Conservation (phyloP, 78 protist genomes). For the Monosiga brevicollis region DNA sequence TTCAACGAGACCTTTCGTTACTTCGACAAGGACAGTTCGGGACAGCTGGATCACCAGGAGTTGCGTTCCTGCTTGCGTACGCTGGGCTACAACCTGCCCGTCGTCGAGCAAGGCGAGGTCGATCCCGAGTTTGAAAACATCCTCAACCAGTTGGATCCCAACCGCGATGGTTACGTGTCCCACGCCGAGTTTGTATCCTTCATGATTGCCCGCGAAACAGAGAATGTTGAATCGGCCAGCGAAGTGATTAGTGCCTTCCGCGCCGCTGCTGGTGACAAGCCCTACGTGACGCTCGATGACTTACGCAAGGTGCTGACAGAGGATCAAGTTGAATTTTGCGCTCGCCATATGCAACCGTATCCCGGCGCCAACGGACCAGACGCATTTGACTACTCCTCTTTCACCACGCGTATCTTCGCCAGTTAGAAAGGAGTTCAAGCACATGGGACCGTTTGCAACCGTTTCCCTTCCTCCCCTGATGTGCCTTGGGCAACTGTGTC, state of each 20-base stretch:
- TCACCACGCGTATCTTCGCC: background rate
- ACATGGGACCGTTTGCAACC: too few relatives aligned
- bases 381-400: background rate
- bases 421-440: background rate
- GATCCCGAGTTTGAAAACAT: constrained; percentile 16
- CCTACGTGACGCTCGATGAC: constrained; percentile 1
- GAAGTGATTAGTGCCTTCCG: constrained; percentile 21
- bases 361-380: background rate
- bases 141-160: constrained; percentile 1
- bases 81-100: constrained; percentile 18
- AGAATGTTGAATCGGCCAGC: background rate
- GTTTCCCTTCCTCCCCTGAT: too few relatives aligned
- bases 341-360: background rate
- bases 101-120: constrained; percentile 8
- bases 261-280: constrained; percentile 22
- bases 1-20: constrained; percentile 8
- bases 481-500: too few relatives aligned
- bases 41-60: constrained; percentile 17
- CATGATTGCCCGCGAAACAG: constrained; percentile 7
- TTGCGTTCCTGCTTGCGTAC: constrained; percentile 16
- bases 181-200: constrained; percentile 20
- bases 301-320: background rate
- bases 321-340: background rate
- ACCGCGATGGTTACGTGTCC: constrained; percentile 8
- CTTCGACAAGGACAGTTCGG: constrained; percentile 31